A percentile compares a stretch with the other conserved stretches of the same genome.
Evolutionary conservation across 305 asterid species (phyloP).

Genomic region (Solanum chacoense): DNA sequence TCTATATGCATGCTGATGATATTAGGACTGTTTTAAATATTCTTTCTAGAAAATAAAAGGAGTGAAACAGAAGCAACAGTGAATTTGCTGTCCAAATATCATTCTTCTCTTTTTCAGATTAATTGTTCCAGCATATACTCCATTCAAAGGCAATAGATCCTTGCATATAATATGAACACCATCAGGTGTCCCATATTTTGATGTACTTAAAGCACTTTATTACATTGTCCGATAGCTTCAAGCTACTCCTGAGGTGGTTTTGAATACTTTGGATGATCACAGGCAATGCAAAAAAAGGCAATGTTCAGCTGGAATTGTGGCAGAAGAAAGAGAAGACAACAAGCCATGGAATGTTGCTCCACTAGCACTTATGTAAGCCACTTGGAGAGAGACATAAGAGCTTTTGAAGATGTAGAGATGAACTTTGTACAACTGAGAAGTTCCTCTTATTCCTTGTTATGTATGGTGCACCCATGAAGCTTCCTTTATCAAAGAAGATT

Average conservation of each 20-base stretch:
- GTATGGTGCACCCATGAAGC: neutral
- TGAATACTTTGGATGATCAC: neutral
- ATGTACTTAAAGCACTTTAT: neutral
- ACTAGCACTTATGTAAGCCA: neutral
- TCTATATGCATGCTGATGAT: neutral
- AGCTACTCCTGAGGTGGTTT: neutral
- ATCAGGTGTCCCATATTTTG: neutral
- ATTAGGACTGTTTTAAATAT: neutral
- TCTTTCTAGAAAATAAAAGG: neutral
- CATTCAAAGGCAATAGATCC: neutral
- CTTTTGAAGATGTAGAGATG: neutral
- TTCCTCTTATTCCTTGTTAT: neutral
- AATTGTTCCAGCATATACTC: neutral
- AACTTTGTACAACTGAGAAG: neutral
- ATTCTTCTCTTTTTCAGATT: neutral
- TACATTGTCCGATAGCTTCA: neutral
- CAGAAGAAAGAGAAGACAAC: neutral
- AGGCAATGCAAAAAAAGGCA: neutral
- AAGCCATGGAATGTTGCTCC: neutral
- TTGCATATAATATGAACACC: neutral
- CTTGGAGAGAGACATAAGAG: neutral
- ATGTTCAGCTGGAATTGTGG: neutral
- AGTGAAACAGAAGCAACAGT: neutral
- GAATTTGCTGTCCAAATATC: neutral
- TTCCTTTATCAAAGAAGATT: neutral